Evolutionary conservation across 192 early-diverging fungal genomes (phyloP).

Genomic region (Podila horticola): DNA sequence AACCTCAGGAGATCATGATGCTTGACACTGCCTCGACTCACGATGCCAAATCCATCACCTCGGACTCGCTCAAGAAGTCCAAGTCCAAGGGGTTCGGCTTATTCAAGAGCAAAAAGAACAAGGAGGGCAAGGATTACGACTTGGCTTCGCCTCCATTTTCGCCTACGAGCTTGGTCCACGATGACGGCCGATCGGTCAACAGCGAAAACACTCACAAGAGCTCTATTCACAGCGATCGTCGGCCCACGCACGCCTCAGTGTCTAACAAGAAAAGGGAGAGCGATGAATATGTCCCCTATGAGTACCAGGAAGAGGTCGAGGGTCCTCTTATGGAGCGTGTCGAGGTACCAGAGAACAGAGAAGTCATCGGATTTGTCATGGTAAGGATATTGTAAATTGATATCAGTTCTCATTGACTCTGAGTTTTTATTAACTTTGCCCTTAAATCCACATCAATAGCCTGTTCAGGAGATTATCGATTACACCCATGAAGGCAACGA

Average conservation of each 20-base stretch:
- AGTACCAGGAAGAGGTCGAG: constrained; percentile 45
- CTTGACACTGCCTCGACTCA: not conserved
- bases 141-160: constrained; percentile 7
- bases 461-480: constrained; percentile 17
- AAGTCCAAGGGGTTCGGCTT: constrained; percentile 27
- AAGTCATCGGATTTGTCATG: constrained; percentile 36
- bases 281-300: constrained; percentile 43
- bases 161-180: constrained; percentile 1
- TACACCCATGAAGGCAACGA: constrained; percentile 6
- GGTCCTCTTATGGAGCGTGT: constrained; percentile 48
- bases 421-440: not conserved
- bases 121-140: constrained; percentile 13
- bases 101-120: constrained; percentile 39
- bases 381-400: not conserved
- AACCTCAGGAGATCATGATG: not conserved
- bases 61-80: constrained; percentile 14
- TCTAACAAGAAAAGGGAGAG: constrained; percentile 18
- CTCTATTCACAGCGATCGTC: constrained; percentile 18
- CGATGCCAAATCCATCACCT: not conserved
- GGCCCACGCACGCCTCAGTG: not conserved
- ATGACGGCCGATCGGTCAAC: constrained; percentile 19
- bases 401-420: not conserved
- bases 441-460: constrained; percentile 6
- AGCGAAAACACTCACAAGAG: constrained; percentile 35
- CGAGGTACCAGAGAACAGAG: constrained; percentile 25